Evolutionary conservation across 306 rosid species (phyloP), one percentile per base, ranked within the genome.

Genomic region (Cajanus cajan): DNA sequence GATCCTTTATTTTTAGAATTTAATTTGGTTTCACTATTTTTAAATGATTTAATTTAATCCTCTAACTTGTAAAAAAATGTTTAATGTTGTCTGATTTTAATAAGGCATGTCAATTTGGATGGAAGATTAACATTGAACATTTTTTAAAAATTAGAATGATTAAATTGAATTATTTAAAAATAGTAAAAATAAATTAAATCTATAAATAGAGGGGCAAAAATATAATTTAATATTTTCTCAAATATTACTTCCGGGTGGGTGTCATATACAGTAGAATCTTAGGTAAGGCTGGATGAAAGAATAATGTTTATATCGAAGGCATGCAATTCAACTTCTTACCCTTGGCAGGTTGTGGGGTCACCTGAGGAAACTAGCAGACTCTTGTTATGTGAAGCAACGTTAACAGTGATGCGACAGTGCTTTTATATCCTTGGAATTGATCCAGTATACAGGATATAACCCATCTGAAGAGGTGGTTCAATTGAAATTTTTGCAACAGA

Each of bases 371-470:
- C 94, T 2, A 91, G 99, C 59, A 76, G 99, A 85, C 99, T 96
- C 51, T 85, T 96, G 89, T 89, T 92, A 43, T 95, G 98, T 75
- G 98, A 95, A 86, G 98, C 98, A 66, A 92, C 98, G 0, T 92
- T 92, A 76, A 81, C 59, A 22, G 98, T 95, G 86, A 95, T 92
- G 96, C 87, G 97, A 36, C 86, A 92, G 64, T 92, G 98, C 86
- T 95, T 92, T 72, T 4, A 91, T 83, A 90, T 95, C 39, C 96
- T 92, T 0, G 98, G 98, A 45, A 92, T 95, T 21, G 90, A 73
- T 21, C 97, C 98, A 25, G 98, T 95, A 69, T 86, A 91, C 90
- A 95, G 88, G 90, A 87, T 92, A 80, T 92, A 79, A 77, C 8
- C 61, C 39, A 51, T 69, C 34, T 1, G 28, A 59, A 76, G 45